Conservation (phyloP, 306 rosid species). For the Quercus dentata region DNA sequence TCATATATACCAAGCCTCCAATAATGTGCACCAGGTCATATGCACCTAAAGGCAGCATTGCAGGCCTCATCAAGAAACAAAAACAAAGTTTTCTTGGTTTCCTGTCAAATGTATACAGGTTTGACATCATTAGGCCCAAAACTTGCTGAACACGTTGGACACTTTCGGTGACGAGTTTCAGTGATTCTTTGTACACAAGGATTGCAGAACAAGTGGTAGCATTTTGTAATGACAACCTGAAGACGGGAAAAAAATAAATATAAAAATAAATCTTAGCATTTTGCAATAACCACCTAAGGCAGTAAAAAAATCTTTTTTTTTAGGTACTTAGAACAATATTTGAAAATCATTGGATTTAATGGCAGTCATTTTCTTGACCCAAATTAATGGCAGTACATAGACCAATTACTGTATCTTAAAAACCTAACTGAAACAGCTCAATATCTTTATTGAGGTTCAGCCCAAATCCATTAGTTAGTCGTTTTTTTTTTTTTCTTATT, state of each 20-base stretch:
- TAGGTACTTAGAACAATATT: background rate
- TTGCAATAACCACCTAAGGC: slow-evolving; percentile 77
- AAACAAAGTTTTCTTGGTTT: slow-evolving; percentile 22
- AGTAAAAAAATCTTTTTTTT: background rate
- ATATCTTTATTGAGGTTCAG: too few species aligned
- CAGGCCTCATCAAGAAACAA: slow-evolving; percentile 16
- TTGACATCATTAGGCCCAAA: slow-evolving; percentile 97
- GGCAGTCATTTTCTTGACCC: background rate
- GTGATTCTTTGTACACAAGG: slow-evolving; percentile 70
- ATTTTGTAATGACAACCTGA: slow-evolving; percentile 97
- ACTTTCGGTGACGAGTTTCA: slow-evolving; percentile 85
- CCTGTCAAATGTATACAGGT: slow-evolving; percentile 71
- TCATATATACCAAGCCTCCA: slow-evolving; percentile 31
- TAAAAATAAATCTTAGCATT: slow-evolving; percentile 49
- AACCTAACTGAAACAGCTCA: background rate
- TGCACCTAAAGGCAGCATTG: slow-evolving; percentile 19
- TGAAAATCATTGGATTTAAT: background rate
- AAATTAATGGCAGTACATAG: background rate
- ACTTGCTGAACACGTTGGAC: slow-evolving; percentile 75
- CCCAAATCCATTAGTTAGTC: too few species aligned
- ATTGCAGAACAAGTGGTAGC: slow-evolving; percentile 96
- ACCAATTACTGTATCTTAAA: background rate
- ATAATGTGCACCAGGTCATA: slow-evolving; percentile 24
- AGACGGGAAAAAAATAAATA: background rate
- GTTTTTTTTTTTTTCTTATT: too few species aligned